These are phyloP conservation scores for Boehmeria nivea DNA, from an alignment of 306 rosid genomes.

Conservation along the genomic window DNA sequence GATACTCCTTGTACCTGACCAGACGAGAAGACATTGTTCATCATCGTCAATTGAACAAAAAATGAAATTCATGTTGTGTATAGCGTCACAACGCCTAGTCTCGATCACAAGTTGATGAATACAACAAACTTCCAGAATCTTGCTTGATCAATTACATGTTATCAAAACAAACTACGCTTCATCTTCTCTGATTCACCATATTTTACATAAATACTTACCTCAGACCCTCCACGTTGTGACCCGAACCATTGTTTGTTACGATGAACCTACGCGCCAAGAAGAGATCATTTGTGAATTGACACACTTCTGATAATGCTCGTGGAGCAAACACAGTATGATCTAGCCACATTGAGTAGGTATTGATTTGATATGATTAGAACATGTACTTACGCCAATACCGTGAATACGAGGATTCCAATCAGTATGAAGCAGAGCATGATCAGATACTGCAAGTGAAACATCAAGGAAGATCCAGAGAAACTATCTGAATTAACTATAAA, in stretches of 20 bases:
- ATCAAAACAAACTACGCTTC: background rate
- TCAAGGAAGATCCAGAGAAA: constrained; percentile 39
- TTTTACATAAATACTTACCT: constrained; percentile 38
- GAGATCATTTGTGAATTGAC: constrained; percentile 12
- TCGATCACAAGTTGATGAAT: too few species aligned
- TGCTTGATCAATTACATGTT: background rate
- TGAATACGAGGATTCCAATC: constrained; percentile 81
- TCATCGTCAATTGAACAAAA: background rate
- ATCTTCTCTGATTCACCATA: background rate
- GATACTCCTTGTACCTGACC: constrained; percentile 91
- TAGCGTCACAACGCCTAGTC: too few species aligned
- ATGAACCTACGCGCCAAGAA: constrained; percentile 56
- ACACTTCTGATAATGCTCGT: background rate
- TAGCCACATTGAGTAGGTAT: too few species aligned
- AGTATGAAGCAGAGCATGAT: constrained; percentile 62
- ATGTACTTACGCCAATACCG: constrained; percentile 83
- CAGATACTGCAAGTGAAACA: constrained; percentile 63
- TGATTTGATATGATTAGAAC: background rate
- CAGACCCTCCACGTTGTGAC: constrained; percentile 67
- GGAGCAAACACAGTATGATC: too few species aligned
- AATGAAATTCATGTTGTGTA: too few species aligned
- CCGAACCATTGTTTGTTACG: constrained; percentile 83
- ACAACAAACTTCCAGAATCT: background rate
- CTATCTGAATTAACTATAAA: background rate
- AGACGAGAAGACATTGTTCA: constrained; percentile 20